A percentile compares a stretch with the other conserved stretches of the same genome.
These are phyloP conservation scores for Mycosarcoma mackinlayi DNA, from an alignment of 1,284 basidiomycete genomes.

Conservation along the genomic window DNA sequence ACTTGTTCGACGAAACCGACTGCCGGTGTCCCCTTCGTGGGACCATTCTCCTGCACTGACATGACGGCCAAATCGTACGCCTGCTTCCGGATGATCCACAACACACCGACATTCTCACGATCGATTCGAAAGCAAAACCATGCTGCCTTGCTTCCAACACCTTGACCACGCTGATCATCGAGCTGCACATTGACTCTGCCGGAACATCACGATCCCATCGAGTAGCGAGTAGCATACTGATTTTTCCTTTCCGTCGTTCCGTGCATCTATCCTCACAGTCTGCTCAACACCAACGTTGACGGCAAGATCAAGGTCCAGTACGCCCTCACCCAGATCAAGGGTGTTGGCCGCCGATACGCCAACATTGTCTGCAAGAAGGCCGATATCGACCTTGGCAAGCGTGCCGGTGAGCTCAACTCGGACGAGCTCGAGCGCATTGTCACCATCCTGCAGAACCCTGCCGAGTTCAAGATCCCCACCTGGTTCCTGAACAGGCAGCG, in stretches of 20 bases:
- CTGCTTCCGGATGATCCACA: too few species aligned
- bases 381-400: constrained; percentile 98
- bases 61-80: too few species aligned
- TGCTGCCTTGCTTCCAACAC: neutral
- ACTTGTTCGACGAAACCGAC: too few species aligned
- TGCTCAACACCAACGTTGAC: constrained; percentile 99
- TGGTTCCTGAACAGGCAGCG: constrained; percentile 99
- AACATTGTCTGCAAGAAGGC: constrained; percentile 99
- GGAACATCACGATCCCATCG: too few species aligned
- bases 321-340: constrained; percentile 83
- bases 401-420: constrained; percentile 93
- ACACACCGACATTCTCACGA: too few species aligned
- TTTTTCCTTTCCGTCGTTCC: neutral
- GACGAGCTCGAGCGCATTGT: constrained; percentile 98
- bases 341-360: constrained; percentile 98
- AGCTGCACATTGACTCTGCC: constrained; percentile 9
- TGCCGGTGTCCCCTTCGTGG: too few species aligned
- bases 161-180: constrained; percentile 11
- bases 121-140: too few species aligned
- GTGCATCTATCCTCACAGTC: constrained; percentile 70
- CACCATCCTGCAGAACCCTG: constrained; percentile 99
- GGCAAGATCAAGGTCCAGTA: constrained; percentile 90
- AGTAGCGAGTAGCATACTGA: constrained; percentile 10
- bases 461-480: constrained; percentile 98
- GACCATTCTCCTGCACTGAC: too few species aligned